Evolutionary conservation across 768 basidiomycete species (phyloP), one percentile per base, ranked within the genome.

Genomic region (Lanmaoa pseudosensibilis): DNA sequence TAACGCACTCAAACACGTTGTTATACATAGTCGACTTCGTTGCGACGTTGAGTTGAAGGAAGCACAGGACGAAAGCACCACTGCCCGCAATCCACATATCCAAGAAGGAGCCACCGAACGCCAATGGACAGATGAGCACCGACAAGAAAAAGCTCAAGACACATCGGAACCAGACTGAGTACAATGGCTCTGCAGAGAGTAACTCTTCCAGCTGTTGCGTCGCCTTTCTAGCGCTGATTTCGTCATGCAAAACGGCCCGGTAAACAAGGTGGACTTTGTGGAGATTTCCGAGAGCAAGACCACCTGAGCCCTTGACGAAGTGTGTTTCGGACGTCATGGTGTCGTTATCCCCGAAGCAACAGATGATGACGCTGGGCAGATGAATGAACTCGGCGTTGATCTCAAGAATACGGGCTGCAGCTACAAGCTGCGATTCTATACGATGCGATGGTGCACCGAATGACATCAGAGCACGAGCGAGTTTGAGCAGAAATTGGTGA

Each of bases 401-500:
- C 65, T 94, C 93, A 18, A 98, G 85, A 50, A 94, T 93, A 16
- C 86, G 82, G 0, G 94, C 92, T 9, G 92, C 92, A 11, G 94
- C 89, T 33, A 88, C 79, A 38, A 98, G 84, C 69, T 97, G 94
- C 3, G 92, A 88, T 73, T 96, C 94, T 57, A 98, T 90, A 33
- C 95, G 85, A 74, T 98, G 95, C 23, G 92, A 93, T 0, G 94
- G 93, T 18, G 94, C 92, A 5, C 94, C 93, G 66, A 91, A 95
- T 13, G 86, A 86, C 90, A 98, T 94, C 39, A 97, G 78, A 18
- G 91, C 86, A 57, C 87, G 83, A 16, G 93, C 92, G 27, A 97
- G 81, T 67, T 85, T 92, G 68, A 94, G 81, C 34, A 97, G 74
- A 73, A 96, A 98, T 53, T 85, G 83, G 61, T 95, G 93, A 54